These are phyloP conservation scores for Balamuthia mandrillaris DNA, from an alignment of 208 protist species.

Conservation along the genomic window DNA sequence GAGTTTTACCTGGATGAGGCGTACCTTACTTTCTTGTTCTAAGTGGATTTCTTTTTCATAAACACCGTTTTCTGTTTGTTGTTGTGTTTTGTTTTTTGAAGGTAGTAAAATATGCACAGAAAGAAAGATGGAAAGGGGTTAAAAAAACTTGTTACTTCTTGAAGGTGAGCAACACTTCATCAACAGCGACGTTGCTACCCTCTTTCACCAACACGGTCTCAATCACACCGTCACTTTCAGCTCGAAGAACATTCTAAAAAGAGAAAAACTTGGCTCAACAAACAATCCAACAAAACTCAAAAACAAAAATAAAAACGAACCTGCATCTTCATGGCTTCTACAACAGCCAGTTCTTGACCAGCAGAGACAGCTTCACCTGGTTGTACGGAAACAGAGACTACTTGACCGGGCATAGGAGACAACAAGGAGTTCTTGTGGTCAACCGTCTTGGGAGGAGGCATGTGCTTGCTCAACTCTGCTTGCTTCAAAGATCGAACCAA, in stretches of 20 bases:
- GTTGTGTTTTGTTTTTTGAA: too few species aligned
- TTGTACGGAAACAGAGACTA: conserved; percentile 63
- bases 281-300: too few species aligned
- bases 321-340: conserved; percentile 84
- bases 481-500: conserved; percentile 55
- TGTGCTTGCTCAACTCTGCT: conserved; percentile 48
- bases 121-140: too few species aligned
- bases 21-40: too few species aligned
- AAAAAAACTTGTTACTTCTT: conserved; percentile 62
- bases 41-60: too few species aligned
- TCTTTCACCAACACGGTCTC: conserved; percentile 25
- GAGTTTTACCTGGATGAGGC: too few species aligned
- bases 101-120: too few species aligned
- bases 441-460: conserved; percentile 50
- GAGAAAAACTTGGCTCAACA: neutral
- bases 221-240: conserved; percentile 41
- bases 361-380: conserved; percentile 59
- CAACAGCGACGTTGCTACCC: conserved; percentile 50
- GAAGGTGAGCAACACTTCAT: conserved; percentile 73
- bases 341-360: conserved; percentile 67
- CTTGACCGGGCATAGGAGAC: conserved; percentile 75
- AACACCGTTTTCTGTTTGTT: too few species aligned
- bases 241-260: conserved; percentile 63
- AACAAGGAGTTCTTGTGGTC: conserved; percentile 67
- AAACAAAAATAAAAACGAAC: too few species aligned